Percentiles rank a stretch among this genome's conserved stretches.
These are phyloP conservation scores for Calonectria crousiana DNA, from an alignment of 2,329 filamentous ascomycete species.

Conservation along the genomic window DNA sequence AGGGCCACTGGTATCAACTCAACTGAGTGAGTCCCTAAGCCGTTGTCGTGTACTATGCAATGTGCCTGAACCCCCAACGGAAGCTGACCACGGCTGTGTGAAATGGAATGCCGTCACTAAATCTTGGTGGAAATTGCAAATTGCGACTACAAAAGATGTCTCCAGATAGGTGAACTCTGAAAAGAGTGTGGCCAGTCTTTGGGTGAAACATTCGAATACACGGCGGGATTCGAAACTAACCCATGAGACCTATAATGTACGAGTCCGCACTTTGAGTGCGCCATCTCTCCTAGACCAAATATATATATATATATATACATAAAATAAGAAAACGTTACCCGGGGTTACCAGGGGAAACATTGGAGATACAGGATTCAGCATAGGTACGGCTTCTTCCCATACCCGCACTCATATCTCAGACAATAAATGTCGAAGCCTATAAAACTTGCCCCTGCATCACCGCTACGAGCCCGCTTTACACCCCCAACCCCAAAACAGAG, in stretches of 20 bases:
- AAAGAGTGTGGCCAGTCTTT: neutral
- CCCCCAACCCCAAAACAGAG: too few relatives aligned
- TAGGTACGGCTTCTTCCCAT: neutral
- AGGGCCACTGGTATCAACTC: neutral
- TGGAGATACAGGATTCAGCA: neutral
- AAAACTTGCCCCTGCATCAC: neutral
- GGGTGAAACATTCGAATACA: neutral
- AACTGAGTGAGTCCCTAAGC: neutral
- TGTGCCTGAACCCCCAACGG: fast-evolving
- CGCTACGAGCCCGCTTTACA: too few relatives aligned
- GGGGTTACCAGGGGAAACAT: neutral
- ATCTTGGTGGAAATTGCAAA: neutral
- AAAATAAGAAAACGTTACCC: neutral
- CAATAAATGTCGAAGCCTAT: neutral
- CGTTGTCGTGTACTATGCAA: neutral
- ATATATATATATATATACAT: too few relatives aligned
- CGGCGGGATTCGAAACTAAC: neutral
- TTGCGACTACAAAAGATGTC: neutral
- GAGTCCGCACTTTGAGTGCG: neutral
- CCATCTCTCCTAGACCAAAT: neutral
- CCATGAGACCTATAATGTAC: neutral
- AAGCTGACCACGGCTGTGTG: neutral
- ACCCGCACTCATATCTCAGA: neutral
- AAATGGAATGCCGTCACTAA: neutral
- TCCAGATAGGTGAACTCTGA: neutral